Evolutionary conservation across 768 basidiomycete genomes (phyloP).

Genomic region (Coprinopsis cinerea): DNA sequence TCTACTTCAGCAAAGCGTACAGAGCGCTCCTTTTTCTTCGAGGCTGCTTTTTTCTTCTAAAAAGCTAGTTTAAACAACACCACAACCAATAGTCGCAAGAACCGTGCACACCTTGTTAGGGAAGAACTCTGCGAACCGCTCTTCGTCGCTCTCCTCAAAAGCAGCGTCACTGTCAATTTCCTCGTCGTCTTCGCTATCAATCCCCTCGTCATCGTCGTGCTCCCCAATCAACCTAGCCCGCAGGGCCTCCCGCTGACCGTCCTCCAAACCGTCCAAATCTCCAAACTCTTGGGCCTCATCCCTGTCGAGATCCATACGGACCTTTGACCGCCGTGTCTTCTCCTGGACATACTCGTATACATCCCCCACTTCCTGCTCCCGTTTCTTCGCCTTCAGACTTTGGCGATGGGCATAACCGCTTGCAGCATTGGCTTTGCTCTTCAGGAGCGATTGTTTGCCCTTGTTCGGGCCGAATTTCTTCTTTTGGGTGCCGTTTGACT

Average conservation of each 20-base stretch:
- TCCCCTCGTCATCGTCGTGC: slow-evolving; percentile 42
- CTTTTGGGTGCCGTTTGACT: not conserved
- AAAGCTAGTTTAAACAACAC: slow-evolving; percentile 4
- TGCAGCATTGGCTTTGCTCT: slow-evolving; percentile 10
- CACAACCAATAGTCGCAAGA: too few species aligned
- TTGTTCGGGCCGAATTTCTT: not conserved
- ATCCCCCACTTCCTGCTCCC: slow-evolving; percentile 1
- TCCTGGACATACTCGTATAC: slow-evolving; percentile 8
- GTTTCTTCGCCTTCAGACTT: slow-evolving; percentile 8
- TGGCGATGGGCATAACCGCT: slow-evolving; percentile 6
- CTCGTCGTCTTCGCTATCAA: slow-evolving; percentile 73
- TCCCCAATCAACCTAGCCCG: slow-evolving; percentile 47
- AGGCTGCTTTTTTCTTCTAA: slow-evolving; percentile 22
- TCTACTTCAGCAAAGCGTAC: slow-evolving; percentile 54
- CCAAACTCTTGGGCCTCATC: slow-evolving; percentile 10
- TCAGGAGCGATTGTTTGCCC: slow-evolving; percentile 4
- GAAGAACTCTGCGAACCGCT: slow-evolving; percentile 67
- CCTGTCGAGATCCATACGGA: slow-evolving; percentile 4
- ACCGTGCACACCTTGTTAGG: slow-evolving; percentile 40
- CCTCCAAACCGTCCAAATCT: slow-evolving; percentile 5
- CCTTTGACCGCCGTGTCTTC: slow-evolving; percentile 7
- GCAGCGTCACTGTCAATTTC: slow-evolving; percentile 83
- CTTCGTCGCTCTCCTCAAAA: slow-evolving; percentile 77
- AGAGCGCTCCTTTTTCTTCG: slow-evolving; percentile 24
- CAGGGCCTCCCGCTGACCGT: slow-evolving; percentile 2